Conservation (phyloP, 2,329 filamentous ascomycete genomes). For the Aspergillus clavatus region DNA sequence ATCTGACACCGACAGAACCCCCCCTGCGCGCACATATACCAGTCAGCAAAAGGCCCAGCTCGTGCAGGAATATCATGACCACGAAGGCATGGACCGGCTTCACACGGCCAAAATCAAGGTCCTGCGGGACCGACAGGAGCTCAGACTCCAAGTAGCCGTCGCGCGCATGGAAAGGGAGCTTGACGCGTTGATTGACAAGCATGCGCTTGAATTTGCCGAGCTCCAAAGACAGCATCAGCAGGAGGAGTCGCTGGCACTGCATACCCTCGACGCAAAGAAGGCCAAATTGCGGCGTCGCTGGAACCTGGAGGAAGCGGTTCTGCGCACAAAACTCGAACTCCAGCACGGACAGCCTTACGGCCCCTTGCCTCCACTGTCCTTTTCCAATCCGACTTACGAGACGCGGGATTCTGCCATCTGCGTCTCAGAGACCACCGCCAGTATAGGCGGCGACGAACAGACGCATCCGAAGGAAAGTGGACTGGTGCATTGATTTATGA, state of each 20-base stretch:
- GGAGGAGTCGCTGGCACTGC: conserved; percentile 28
- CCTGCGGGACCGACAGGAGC: conserved; percentile 43
- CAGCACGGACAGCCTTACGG: conserved; percentile 34
- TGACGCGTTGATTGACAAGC: conserved; percentile 29
- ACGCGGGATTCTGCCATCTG: conserved; percentile 29
- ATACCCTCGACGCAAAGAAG: conserved; percentile 33
- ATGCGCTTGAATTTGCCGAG: conserved; percentile 28
- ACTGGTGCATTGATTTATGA: conserved; percentile 17
- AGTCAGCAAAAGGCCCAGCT: conserved; percentile 41
- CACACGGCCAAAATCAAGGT: conserved; percentile 45
- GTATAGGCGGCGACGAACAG: conserved; percentile 13
- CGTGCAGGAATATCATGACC: conserved; percentile 41
- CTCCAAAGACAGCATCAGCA: conserved; percentile 34
- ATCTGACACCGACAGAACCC: conserved; percentile 17
- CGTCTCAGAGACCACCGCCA: conserved; percentile 14
- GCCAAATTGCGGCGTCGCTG: conserved; percentile 34
- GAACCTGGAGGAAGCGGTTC: conserved; percentile 41
- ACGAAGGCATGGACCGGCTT: conserved; percentile 41
- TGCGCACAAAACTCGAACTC: conserved; percentile 36
- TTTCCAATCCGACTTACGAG: conserved; percentile 23
- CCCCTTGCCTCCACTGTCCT: conserved; percentile 36
- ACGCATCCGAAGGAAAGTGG: conserved; percentile 3
- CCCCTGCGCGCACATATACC: conserved; percentile 34
- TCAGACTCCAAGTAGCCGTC: conserved; percentile 36
- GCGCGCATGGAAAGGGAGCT: conserved; percentile 38